These are phyloP conservation scores for Cardiospermum halicacabum DNA, from an alignment of 345 rosid genomes.

Conservation along the genomic window DNA sequence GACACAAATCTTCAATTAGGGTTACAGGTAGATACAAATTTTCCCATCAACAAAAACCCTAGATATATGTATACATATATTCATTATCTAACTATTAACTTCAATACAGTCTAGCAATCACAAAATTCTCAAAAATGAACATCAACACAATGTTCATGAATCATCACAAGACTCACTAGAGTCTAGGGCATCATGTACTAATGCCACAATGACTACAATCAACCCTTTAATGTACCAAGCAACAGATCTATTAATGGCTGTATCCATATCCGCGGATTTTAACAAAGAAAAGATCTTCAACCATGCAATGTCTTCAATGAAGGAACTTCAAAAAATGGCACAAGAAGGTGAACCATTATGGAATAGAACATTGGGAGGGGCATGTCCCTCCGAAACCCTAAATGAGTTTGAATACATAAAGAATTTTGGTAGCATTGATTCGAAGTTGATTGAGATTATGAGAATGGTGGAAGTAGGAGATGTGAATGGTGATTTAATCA, in stretches of 20 bases:
- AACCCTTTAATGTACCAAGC: slow-evolving; percentile 13
- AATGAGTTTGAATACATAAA: slow-evolving; percentile 28
- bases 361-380: slow-evolving; percentile 2
- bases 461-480: slow-evolving; percentile 24
- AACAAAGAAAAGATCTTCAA: slow-evolving; percentile 20
- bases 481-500: not conserved
- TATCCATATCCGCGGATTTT: slow-evolving; percentile 25
- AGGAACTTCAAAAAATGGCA: slow-evolving; percentile 25
- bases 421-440: slow-evolving; percentile 17
- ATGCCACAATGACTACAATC: not conserved
- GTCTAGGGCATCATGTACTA: slow-evolving; percentile 12
- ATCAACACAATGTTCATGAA: not conserved
- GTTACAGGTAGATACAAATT: slow-evolving; percentile 9
- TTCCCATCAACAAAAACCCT: not conserved
- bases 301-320: slow-evolving; percentile 26
- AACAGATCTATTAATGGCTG: slow-evolving; percentile 35
- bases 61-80: not conserved
- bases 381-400: slow-evolving; percentile 12
- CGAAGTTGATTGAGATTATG: slow-evolving; percentile 21
- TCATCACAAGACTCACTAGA: slow-evolving; percentile 13
- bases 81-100: not conserved
- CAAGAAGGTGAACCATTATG: slow-evolving; percentile 29
- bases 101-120: slow-evolving; percentile 1
- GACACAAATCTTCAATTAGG: slow-evolving; percentile 11
- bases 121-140: too few species aligned